phyloP scores from a whole-genome alignment of 2,329 filamentous ascomycete species.

The Penicillium sp. region DNA sequence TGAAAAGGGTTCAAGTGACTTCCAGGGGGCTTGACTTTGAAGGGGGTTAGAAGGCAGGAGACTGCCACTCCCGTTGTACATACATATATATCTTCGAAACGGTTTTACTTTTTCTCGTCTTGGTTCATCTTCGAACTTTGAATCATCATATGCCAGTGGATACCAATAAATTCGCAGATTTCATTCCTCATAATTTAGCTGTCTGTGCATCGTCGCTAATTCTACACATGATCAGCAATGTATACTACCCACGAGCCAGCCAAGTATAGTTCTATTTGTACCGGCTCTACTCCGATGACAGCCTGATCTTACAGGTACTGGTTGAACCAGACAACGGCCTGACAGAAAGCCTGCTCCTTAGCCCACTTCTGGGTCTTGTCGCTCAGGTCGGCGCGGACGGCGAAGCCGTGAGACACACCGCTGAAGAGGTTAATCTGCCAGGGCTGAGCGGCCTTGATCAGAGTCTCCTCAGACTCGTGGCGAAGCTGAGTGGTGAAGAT shows the following conservation, averaged over 20 bases:
- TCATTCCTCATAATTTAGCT: conserved; percentile 21
- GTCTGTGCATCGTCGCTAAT: not conserved
- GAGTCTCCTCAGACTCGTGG: conserved; percentile 67
- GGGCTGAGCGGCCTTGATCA: conserved; percentile 59
- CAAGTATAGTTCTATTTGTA: conserved; percentile 1
- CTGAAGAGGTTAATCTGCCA: conserved; percentile 81
- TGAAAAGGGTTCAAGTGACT: no score
- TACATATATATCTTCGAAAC: no score
- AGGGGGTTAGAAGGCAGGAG: no score
- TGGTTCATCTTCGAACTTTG: no score
- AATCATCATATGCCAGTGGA: no score
- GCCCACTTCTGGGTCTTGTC: conserved; percentile 66
- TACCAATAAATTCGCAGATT: not conserved
- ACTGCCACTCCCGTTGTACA: no score
- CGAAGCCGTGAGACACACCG: conserved; percentile 74
- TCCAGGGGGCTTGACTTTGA: no score
- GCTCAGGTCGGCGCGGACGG: conserved; percentile 67
- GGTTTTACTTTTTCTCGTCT: no score
- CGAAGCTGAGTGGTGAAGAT: conserved; percentile 69
- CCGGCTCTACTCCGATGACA: not conserved
- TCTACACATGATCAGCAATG: conserved; percentile 6
- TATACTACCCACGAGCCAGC: not conserved
- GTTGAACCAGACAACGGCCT: conserved; percentile 79
- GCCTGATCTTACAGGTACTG: conserved; percentile 54
- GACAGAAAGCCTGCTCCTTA: conserved; percentile 80